These are phyloP conservation scores for Backusella sp. DNA, from an alignment of 192 early-diverging fungal genomes.

Conservation along the genomic window DNA sequence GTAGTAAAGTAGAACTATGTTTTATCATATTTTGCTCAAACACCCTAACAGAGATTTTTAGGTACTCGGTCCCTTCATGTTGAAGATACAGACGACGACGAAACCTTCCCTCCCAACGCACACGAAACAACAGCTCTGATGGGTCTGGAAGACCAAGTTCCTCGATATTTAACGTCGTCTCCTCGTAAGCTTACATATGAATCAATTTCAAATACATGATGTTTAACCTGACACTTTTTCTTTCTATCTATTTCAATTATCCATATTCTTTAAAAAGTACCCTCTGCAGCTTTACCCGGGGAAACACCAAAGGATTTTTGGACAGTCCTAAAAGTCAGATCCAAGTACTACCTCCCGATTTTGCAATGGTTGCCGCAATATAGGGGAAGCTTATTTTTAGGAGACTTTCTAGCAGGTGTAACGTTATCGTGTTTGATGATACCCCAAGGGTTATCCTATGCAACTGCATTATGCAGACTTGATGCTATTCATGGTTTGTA, in stretches of 20 bases:
- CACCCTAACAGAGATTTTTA: neutral
- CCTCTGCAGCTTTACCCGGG: neutral
- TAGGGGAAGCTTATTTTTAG: conserved; percentile 56
- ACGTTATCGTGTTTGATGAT: conserved; percentile 75
- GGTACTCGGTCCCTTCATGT: neutral
- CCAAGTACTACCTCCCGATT: conserved; percentile 94
- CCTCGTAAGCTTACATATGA: conserved; percentile 17
- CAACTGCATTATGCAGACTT: conserved; percentile 78
- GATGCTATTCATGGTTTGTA: conserved; percentile 89
- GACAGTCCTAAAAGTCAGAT: conserved; percentile 52
- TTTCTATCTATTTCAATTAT: neutral
- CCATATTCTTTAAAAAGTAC: neutral
- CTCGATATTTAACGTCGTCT: conserved; percentile 24
- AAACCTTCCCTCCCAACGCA: neutral
- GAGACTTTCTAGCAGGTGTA: conserved; percentile 83
- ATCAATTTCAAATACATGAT: too few relatives aligned
- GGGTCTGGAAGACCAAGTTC: conserved; percentile 4
- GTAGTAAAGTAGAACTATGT: neutral
- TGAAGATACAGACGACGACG: conserved; percentile 23
- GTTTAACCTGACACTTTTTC: neutral
- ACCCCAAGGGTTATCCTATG: conserved; percentile 84
- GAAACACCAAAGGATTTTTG: conserved; percentile 25
- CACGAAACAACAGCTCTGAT: conserved; percentile 9
- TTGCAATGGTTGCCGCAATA: conserved; percentile 90
- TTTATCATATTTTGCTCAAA: neutral